A percentile compares a stretch with the other conserved stretches of the same genome.
phyloP scores from a whole-genome alignment of 805 yeast genomes.

The Barnettozyma botsteinii region DNA sequence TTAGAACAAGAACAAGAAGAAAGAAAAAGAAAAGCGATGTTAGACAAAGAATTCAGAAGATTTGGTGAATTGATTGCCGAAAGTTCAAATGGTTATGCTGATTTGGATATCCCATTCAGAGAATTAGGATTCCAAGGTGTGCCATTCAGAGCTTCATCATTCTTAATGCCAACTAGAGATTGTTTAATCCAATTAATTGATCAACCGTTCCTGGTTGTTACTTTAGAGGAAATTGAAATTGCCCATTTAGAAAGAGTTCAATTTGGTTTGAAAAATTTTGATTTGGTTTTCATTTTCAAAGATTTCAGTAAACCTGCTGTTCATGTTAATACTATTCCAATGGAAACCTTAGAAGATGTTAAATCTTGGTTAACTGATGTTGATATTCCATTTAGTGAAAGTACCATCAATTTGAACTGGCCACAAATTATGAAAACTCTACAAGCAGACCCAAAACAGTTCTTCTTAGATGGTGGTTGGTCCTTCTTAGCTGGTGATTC shows the following conservation, averaged over 20 bases:
- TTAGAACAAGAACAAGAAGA: slow-evolving; percentile 98
- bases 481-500: slow-evolving; percentile 84
- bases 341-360: slow-evolving; percentile 84
- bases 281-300: slow-evolving; percentile 92
- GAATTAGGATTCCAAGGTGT: slow-evolving; percentile 98
- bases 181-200: slow-evolving; percentile 91
- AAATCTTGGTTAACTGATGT: slow-evolving; percentile 98
- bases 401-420: slow-evolving; percentile 96
- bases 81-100: slow-evolving; percentile 75
- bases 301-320: slow-evolving; percentile 85
- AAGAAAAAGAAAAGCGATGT: slow-evolving; percentile 80
- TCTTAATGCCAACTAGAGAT: slow-evolving; percentile 95
- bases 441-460: slow-evolving; percentile 87
- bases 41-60: slow-evolving; percentile 85
- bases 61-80: slow-evolving; percentile 91
- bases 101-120: slow-evolving; percentile 90
- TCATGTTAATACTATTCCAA: slow-evolving; percentile 91
- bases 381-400: slow-evolving; percentile 91
- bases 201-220: slow-evolving; percentile 90
- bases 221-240: slow-evolving; percentile 86
- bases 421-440: slow-evolving; percentile 90
- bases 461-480: slow-evolving; percentile 96
- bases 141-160: slow-evolving; percentile 89
- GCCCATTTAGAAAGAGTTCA: slow-evolving; percentile 96
- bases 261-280: slow-evolving; percentile 94